Evolutionary conservation across 2,329 filamentous ascomycete genomes (phyloP).

Genomic region (Fusarium abutilonis): DNA sequence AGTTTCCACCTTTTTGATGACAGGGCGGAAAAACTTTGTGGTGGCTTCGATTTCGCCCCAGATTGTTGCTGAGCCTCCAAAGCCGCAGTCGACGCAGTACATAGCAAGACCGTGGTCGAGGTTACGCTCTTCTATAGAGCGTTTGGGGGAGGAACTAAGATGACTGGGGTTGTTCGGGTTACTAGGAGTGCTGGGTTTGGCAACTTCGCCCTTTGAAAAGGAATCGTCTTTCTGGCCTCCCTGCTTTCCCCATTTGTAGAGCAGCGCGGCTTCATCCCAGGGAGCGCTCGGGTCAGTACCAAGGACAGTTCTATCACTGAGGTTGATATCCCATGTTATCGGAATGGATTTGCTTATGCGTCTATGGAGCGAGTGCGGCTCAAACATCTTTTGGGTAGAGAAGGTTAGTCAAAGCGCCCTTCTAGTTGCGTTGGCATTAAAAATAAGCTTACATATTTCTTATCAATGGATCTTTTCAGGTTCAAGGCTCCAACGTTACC

Average conservation of each 20-base stretch:
- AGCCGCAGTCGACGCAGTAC: slow-evolving; percentile 18
- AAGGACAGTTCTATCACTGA: not conserved
- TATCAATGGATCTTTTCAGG: slow-evolving; percentile 3
- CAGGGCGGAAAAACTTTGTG: not conserved
- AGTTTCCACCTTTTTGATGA: not conserved
- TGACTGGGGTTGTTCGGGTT: no score
- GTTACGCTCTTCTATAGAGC: not conserved
- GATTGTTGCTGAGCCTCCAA: not conserved
- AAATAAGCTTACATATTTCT: slow-evolving; percentile 4
- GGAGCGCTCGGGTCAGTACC: not conserved
- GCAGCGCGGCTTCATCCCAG: slow-evolving; percentile 2
- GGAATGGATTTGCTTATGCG: not conserved
- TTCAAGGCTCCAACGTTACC: slow-evolving; percentile 2
- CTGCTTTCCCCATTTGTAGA: not conserved
- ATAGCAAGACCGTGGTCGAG: slow-evolving; percentile 1
- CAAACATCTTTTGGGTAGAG: slow-evolving; percentile 1
- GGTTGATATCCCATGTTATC: not conserved
- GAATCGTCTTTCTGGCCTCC: slow-evolving; percentile 8
- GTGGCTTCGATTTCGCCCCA: not conserved
- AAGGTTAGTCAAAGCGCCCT: not conserved
- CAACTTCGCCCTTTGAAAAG: slow-evolving; percentile 3
- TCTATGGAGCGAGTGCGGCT: not conserved
- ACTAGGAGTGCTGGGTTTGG: not conserved
- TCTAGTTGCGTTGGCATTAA: no score
- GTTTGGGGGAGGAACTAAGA: not conserved